These are phyloP conservation scores for Phytopythium boreale DNA, from an alignment of 352 stramenopile species.

Conservation along the genomic window DNA sequence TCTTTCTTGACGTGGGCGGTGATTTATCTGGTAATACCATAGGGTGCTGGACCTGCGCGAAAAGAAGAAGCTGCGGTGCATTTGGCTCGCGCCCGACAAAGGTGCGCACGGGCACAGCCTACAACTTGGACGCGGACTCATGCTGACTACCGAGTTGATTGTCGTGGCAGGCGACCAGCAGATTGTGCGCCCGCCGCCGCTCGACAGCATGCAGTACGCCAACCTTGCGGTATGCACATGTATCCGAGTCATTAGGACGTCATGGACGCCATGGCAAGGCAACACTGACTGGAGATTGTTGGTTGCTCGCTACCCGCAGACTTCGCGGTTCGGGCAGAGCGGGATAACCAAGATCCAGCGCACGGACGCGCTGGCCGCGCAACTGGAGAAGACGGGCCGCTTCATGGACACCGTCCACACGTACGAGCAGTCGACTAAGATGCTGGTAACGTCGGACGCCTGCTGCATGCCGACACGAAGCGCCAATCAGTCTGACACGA, in stretches of 20 bases:
- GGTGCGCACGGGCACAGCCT: constrained; percentile 16
- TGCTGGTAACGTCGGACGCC: constrained; percentile 41
- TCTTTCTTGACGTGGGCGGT: too few relatives aligned
- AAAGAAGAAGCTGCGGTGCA: constrained; percentile 64
- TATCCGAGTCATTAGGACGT: not conserved
- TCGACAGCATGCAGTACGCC: constrained; percentile 65
- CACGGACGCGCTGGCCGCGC: constrained; percentile 46
- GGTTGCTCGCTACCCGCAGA: constrained; percentile 16
- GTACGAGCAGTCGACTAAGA: constrained; percentile 66
- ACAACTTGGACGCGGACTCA: not conserved
- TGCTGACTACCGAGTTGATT: not conserved
- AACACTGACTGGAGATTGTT: not conserved
- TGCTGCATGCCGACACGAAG: too few relatives aligned
- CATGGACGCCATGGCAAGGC: not conserved
- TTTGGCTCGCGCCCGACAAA: constrained; percentile 71
- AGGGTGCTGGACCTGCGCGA: constrained; percentile 52
- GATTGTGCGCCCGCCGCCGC: constrained; percentile 44
- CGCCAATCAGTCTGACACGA: not conserved
- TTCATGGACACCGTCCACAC: constrained; percentile 75
- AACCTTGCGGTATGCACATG: constrained; percentile 36
- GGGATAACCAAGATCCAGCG: constrained; percentile 61
- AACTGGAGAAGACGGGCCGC: constrained; percentile 55
- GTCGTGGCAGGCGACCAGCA: constrained; percentile 42
- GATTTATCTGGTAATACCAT: not conserved
- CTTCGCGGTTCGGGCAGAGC: constrained; percentile 54